These are phyloP conservation scores for Hericium erinaceus DNA, from an alignment of 768 basidiomycete species.

Conservation along the genomic window DNA sequence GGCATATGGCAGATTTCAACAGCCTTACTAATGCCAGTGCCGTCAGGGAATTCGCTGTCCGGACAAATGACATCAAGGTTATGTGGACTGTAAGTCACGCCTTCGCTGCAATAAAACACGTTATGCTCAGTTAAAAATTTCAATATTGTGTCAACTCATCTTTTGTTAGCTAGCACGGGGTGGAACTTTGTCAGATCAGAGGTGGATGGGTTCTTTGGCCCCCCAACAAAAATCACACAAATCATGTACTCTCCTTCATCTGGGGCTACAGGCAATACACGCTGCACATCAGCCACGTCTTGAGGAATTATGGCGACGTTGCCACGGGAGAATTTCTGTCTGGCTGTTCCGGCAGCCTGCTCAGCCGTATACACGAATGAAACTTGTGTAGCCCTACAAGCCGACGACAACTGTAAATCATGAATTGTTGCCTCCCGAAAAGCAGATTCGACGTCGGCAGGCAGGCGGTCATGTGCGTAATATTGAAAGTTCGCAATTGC, in stretches of 20 bases:
- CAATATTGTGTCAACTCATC: not conserved
- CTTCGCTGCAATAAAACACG: no score
- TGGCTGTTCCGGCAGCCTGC: not conserved
- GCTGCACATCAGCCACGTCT: no score
- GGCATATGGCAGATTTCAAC: not conserved
- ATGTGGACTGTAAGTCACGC: not conserved
- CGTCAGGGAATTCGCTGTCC: not conserved
- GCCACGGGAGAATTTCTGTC: not conserved
- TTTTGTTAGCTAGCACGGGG: not conserved
- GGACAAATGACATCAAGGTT: not conserved
- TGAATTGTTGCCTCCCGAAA: not conserved
- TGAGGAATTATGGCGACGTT: not conserved
- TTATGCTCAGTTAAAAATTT: no score
- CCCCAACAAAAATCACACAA: not conserved
- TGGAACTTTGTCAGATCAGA: not conserved
- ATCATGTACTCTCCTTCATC: not conserved
- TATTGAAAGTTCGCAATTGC: not conserved
- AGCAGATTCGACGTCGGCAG: not conserved
- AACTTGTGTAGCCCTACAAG: not conserved
- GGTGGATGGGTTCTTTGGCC: not conserved
- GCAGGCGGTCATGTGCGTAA: not conserved
- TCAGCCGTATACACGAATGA: not conserved
- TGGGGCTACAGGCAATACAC: not conserved
- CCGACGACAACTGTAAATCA: not conserved
- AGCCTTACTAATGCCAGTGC: not conserved